Base-by-base conservation (phyloP, 108 stramenopile genomes). In the Poteriospumella lacustris region DNA sequence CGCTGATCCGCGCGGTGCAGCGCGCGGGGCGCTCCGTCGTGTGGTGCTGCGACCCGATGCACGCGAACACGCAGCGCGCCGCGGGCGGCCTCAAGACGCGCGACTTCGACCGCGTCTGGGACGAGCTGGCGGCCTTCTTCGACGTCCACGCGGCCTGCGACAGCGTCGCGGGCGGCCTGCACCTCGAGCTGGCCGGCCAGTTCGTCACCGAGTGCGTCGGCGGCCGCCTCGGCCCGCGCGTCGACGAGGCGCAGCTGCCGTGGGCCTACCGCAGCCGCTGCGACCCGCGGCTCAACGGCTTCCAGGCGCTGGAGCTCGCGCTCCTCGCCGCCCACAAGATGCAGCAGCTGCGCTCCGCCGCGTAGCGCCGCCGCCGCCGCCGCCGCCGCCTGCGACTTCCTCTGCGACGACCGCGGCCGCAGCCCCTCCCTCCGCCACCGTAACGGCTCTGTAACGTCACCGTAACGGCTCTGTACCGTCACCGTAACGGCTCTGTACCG, bases 131-230 rank as follows among this genome's bases (percentile, higher is more conserved):
- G 34, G 94, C 95, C 58, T 97, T 97, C 90, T 96, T 99, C 83
- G 96, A 97, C 88, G 96, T 99, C 34, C 98, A 99, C 88, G 92
- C 91, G 78, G 91, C 91, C 76, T 93, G 96, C 92, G 96, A 95
- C 69, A 92, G 91, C 34, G 95, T 95, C 82, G 92, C 96, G 36
- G 96, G 96, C 41, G 98, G 98, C 73, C 94, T 99, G 41, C 95
- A 97, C 70, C 59, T 96, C 60, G 95, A 96, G 83, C 92, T 95
- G 94, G 96, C 97, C 5, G 96, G 97, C 39, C 92, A 97, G 78
- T 91, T 96, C 87, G 98, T 99, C 28, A 97, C 96, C 0, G 98
- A 99, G 85, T 99, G 98, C 83, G 90, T 91, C 40, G 98, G 98
- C 59, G 98, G 98, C 58, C 88, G 83, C 77, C 91, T 97, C 26